Base-by-base conservation (phyloP, 768 basidiomycete species). In the Tricholoma saponaceum region DNA sequence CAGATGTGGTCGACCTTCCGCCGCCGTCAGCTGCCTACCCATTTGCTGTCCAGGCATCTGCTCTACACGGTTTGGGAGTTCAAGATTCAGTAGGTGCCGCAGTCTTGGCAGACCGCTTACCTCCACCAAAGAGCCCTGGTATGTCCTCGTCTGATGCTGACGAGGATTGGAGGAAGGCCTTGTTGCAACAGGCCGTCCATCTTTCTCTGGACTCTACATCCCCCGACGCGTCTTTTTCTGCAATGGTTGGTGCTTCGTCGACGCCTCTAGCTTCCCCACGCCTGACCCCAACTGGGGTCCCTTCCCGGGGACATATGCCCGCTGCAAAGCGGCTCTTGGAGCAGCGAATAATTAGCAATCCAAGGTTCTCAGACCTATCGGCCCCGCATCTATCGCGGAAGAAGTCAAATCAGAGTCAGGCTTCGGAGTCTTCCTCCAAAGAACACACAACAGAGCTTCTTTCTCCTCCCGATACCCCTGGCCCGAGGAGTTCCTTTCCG, bases 1-100 rank as follows among this genome's bases (percentile, higher is more conserved):
- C 91, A 23, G 92, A 92, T 64, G 81, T 81, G 23, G 90, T 93
- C 33, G 91, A 93, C 66, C 67, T 92, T 32, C 91, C 91, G 0
- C 84, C 79, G 5, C 86, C 84, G 6, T 83, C 86, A 33, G 75
- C 85, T 35, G 77, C 76, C 33, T 90, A 89, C 66, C 86, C 85
- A 1, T 87, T 92, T 62, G 83, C 86, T 6, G 81, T 88, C 37
- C 90, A 91, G 66, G 81, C 90, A 23, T 89, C 90, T 55, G 86
- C 85, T 14, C 64, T 86, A 51, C 83, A 85, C 64, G 89, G 86
- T 14, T 72, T 92, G 64, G 86, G 87, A 44, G 87, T 90, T 41
- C 78, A 83, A 59, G 87, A 90, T 50, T 89, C 89, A 25, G 74
- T 91, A 6, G 86, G 88, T 56, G 90, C 90, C 30, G 89, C 84